phyloP scores from a whole-genome alignment of 257 asterid genomes.

The Echites panduratus region DNA sequence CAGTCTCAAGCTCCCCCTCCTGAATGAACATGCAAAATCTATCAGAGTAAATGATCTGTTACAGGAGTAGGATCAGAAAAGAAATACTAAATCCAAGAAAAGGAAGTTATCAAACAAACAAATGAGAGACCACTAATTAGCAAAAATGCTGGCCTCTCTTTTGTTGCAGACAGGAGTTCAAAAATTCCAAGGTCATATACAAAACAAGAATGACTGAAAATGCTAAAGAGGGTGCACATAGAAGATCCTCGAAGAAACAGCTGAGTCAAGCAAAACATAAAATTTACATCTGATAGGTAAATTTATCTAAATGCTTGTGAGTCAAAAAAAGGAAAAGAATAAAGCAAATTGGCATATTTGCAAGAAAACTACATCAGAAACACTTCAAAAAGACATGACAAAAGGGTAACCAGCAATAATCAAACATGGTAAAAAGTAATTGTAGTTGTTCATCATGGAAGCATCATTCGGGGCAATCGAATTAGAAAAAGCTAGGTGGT shows the following conservation, averaged over 20 bases:
- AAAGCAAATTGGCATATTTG: not conserved
- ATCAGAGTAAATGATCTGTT: not conserved
- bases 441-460: not conserved
- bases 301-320: conserved; percentile 1
- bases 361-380: not conserved
- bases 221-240: not conserved
- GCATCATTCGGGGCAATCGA: not conserved
- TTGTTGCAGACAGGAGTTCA: not conserved
- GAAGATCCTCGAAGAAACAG: not conserved
- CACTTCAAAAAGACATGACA: not conserved
- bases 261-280: not conserved
- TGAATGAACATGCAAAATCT: conserved; percentile 30
- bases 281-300: not conserved
- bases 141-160: not conserved
- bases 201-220: not conserved
- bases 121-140: too few species aligned
- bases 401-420: not conserved
- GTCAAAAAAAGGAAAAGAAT: not conserved
- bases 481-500: conserved; percentile 10
- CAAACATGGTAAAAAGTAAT: not conserved
- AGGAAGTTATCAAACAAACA: not conserved
- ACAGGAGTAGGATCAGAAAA: not conserved
- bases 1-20: conserved; percentile 97
- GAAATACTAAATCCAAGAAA: not conserved
- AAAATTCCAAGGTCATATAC: not conserved